Conservation (phyloP, 2,329 filamentous ascomycete species). For the Neofusicoccum cordaticola region DNA sequence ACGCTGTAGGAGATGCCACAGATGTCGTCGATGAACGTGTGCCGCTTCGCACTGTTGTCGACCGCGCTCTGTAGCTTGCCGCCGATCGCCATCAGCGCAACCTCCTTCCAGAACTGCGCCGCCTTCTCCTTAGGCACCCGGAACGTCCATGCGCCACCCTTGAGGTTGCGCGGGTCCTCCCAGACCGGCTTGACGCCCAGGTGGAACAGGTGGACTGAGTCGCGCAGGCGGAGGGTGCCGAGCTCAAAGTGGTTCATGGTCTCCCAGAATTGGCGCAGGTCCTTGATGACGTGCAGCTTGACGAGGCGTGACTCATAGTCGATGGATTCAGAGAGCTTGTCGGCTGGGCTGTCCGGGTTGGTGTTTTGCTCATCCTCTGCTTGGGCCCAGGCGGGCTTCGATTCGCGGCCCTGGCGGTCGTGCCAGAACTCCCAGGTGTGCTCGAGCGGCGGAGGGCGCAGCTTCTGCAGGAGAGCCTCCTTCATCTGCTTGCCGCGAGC, state of each 20-base stretch:
- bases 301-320: conserved; percentile 47
- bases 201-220: conserved; percentile 74
- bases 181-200: conserved; percentile 77
- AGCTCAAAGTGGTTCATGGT: conserved; percentile 71
- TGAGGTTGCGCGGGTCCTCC: conserved; percentile 82
- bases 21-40: conserved; percentile 70
- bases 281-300: conserved; percentile 45
- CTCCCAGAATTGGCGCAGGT: conserved; percentile 50
- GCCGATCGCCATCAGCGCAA: conserved; percentile 79
- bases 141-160: conserved; percentile 90
- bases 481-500: conserved; percentile 76
- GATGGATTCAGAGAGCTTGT: conserved; percentile 15
- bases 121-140: conserved; percentile 73
- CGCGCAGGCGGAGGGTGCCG: conserved; percentile 66
- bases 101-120: conserved; percentile 73
- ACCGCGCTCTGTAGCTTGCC: conserved; percentile 74
- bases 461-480: conserved; percentile 43
- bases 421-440: conserved; percentile 55
- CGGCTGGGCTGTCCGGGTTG: conserved; percentile 23
- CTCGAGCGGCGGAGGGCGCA: conserved; percentile 49
- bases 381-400: conserved; percentile 13
- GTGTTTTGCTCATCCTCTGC: conserved; percentile 26
- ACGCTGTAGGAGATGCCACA: conserved; percentile 85
- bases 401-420: conserved; percentile 41
- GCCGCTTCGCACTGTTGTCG: conserved; percentile 47